Evolutionary conservation across 768 basidiomycete species (phyloP).

Genomic region (Fistulinella prunicolor): DNA sequence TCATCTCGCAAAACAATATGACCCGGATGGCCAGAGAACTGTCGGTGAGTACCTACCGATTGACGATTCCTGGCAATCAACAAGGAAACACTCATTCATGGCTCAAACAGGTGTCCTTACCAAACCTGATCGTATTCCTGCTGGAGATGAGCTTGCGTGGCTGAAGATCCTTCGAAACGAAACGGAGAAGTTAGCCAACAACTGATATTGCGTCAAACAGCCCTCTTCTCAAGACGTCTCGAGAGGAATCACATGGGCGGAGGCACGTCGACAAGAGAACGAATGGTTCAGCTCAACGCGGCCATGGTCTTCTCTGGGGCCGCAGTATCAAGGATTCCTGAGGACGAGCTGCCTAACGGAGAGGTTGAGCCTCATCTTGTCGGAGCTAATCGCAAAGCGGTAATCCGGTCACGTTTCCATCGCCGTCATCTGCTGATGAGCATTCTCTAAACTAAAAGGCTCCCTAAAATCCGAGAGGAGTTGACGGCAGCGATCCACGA

Average conservation of each 20-base stretch:
- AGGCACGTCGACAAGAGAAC: constrained; percentile 56
- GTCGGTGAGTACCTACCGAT: constrained; percentile 54
- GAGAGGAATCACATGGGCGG: constrained; percentile 44
- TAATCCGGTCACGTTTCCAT: constrained; percentile 23
- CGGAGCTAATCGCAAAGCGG: constrained; percentile 62
- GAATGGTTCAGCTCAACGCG: constrained; percentile 51
- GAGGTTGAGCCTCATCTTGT: constrained; percentile 56
- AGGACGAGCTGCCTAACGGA: constrained; percentile 56
- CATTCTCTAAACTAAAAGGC: constrained; percentile 34
- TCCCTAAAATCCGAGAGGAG: constrained; percentile 62
- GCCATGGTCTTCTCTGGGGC: constrained; percentile 56
- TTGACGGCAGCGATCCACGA: constrained; percentile 43
- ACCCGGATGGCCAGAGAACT: constrained; percentile 63
- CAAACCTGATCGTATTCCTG: constrained; percentile 60
- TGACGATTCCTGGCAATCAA: constrained; percentile 45
- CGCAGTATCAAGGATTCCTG: constrained; percentile 48
- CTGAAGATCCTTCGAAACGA: constrained; percentile 55
- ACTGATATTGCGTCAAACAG: constrained; percentile 42
- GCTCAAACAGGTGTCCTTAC: constrained; percentile 42
- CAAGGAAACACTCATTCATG: not conserved
- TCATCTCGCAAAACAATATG: constrained; percentile 55
- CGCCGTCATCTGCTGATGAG: not conserved
- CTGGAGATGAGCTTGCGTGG: constrained; percentile 42
- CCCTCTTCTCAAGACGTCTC: constrained; percentile 29
- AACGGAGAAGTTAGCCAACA: constrained; percentile 28